A percentile compares a stretch with the other conserved stretches of the same genome.
Conservation (phyloP, 179 eudicot genomes). For the Silene vulgaris region DNA sequence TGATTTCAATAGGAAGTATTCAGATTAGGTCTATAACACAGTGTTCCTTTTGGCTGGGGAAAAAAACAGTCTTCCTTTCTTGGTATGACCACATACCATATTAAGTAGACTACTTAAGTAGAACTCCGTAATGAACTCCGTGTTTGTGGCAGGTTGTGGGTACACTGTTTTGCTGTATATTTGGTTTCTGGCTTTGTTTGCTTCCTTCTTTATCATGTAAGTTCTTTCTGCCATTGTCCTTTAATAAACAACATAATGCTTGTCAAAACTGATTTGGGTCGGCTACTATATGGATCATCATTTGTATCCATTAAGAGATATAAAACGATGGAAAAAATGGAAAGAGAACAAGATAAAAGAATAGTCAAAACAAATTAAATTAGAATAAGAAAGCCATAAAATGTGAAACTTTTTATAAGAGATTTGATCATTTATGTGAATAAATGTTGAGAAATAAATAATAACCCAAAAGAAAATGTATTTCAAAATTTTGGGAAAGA, state of each 20-base stretch:
- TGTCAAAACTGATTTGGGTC: too few species aligned
- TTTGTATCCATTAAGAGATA: too few species aligned
- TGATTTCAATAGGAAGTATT: not conserved
- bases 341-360: too few species aligned
- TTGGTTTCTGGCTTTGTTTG: conserved; percentile 72
- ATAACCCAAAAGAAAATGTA: too few species aligned
- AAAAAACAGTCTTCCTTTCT: too few species aligned
- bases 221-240: conserved; percentile 19
- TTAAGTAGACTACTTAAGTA: not conserved
- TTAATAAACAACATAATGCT: not conserved
- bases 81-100: not conserved
- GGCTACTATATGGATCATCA: too few species aligned
- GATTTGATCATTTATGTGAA: too few species aligned
- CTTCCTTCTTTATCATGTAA: conserved; percentile 79
- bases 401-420: too few species aligned
- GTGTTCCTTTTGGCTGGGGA: not conserved
- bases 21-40: not conserved
- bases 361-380: too few species aligned
- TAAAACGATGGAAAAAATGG: too few species aligned
- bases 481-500: not conserved
- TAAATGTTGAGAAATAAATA: too few species aligned
- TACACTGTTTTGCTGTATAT: conserved; percentile 72
- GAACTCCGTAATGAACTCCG: not conserved
- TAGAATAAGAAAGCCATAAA: too few species aligned
- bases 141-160: conserved; percentile 74